Percentiles rank a stretch among this genome's conserved stretches.
Conservation (phyloP, 345 rosid genomes). For the Noccaea caerulescens region DNA sequence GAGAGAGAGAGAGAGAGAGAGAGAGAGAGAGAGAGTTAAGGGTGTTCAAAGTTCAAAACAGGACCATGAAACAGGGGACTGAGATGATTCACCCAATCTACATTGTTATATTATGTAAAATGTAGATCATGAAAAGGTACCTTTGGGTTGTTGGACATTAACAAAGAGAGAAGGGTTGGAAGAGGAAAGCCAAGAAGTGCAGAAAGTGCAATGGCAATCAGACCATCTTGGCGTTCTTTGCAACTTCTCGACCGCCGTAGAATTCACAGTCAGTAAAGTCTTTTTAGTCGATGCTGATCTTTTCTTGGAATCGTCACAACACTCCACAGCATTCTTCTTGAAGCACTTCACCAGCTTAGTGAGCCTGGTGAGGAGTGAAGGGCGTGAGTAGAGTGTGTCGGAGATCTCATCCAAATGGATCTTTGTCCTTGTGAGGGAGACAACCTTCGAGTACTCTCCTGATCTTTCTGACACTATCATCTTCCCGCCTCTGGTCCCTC, state of each 20-base stretch:
- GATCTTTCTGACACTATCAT: slow-evolving; percentile 75
- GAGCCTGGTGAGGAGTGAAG: slow-evolving; percentile 56
- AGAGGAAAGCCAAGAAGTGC: slow-evolving; percentile 75
- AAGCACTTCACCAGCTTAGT: slow-evolving; percentile 58
- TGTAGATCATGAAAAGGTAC: slow-evolving; percentile 38
- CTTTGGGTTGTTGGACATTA: slow-evolving; percentile 65
- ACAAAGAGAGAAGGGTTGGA: slow-evolving; percentile 71
- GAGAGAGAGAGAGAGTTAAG: slow-evolving; percentile 12
- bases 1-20: not conserved
- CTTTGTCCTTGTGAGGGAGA: slow-evolving; percentile 70
- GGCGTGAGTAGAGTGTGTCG: slow-evolving; percentile 81
- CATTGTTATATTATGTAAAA: slow-evolving; percentile 13
- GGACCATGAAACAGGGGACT: slow-evolving; percentile 20
- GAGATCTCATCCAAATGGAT: slow-evolving; percentile 85
- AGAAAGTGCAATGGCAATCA: slow-evolving; percentile 81
- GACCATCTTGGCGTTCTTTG: slow-evolving; percentile 85
- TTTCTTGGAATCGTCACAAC: slow-evolving; percentile 47
- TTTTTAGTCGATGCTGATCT: slow-evolving; percentile 39
- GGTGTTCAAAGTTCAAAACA: slow-evolving; percentile 1
- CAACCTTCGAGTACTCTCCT: slow-evolving; percentile 72
- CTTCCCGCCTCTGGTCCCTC: slow-evolving; percentile 49
- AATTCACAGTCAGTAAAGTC: slow-evolving; percentile 56
- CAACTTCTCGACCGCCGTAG: slow-evolving; percentile 67
- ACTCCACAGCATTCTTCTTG: slow-evolving; percentile 43
- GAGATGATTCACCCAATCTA: slow-evolving; percentile 10